Evolutionary conservation across 208 protist genomes (phyloP), one percentile per base, ranked within the genome.

Genomic region (Blechomonas ayalai): DNA sequence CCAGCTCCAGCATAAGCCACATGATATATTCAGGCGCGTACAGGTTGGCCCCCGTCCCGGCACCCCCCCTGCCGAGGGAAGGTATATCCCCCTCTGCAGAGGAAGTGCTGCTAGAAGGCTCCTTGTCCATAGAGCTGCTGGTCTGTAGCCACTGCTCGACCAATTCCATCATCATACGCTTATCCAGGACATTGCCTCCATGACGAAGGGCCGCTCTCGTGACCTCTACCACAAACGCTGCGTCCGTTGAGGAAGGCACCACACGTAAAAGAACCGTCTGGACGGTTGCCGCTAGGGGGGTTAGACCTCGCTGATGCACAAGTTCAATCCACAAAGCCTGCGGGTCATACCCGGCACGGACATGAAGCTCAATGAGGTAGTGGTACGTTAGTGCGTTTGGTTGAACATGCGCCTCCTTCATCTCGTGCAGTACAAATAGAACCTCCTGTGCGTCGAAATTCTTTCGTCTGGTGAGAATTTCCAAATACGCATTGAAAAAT

Each of bases 1-100:
- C 80, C 24, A 90, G 60, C 63, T 90, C 80, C 33, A 86, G 61
- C 66, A 92, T 61, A 19, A 90, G 70, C 78, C 84, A 92, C 36
- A 85, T 16, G 31, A 82, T 52, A 52, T 82, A 79, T 58, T 86
- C 79, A 20, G 83, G 83, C 39, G 82, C 73, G 52, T 84, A 90
- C 13, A 52, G 43, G n/a, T 52, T n/a, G n/a, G n/a, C n/a, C n/a
- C n/a, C n/a, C n/a, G n/a, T n/a, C n/a, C n/a, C n/a, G n/a, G n/a
- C n/a, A n/a, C n/a, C n/a, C 31, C 10, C 10, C 31, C 13, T 35
- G 12, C 31, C 31, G n/a, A n/a, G n/a, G n/a, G n/a, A n/a, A n/a
- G n/a, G n/a, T n/a, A n/a, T n/a, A n/a, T n/a, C n/a, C n/a, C n/a
- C n/a, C n/a, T n/a, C n/a, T n/a, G n/a, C n/a, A n/a, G n/a, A n/a